Percentiles rank a stretch among this genome's conserved stretches.
phyloP scores from a whole-genome alignment of 2,329 filamentous ascomycete genomes.

The Paraphoma sp. region DNA sequence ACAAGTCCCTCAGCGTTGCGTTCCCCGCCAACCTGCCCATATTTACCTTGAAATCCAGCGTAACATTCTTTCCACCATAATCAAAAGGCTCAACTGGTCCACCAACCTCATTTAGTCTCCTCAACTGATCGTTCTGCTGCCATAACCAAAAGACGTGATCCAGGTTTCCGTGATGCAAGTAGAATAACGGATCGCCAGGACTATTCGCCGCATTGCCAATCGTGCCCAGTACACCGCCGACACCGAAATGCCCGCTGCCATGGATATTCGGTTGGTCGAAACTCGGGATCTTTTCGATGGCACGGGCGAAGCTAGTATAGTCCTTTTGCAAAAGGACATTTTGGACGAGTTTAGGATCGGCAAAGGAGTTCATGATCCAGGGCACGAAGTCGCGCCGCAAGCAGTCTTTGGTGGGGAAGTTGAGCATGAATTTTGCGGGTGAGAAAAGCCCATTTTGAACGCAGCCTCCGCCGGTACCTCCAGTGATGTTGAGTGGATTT shows the following conservation, averaged over 20 bases:
- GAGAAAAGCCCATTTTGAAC: slow-evolving; percentile 40
- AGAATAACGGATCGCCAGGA: slow-evolving; percentile 48
- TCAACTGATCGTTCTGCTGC: slow-evolving; percentile 35
- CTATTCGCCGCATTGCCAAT: slow-evolving; percentile 43
- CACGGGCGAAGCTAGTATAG: slow-evolving; percentile 37
- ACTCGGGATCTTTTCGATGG: slow-evolving; percentile 31
- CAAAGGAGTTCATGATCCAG: slow-evolving; percentile 29
- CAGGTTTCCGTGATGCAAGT: slow-evolving; percentile 47
- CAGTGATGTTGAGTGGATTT: slow-evolving; percentile 30
- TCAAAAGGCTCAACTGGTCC: slow-evolving; percentile 40
- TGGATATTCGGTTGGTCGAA: slow-evolving; percentile 42
- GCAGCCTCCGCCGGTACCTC: slow-evolving; percentile 41
- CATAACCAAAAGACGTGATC: slow-evolving; percentile 44
- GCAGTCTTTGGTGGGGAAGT: slow-evolving; percentile 32
- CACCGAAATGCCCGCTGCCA: slow-evolving; percentile 45
- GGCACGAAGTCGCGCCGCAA: slow-evolving; percentile 42
- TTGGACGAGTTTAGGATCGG: slow-evolving; percentile 25
- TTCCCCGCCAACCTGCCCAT: slow-evolving; percentile 37
- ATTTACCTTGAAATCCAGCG: slow-evolving; percentile 40
- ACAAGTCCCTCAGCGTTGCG: slow-evolving; percentile 33
- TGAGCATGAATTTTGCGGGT: slow-evolving; percentile 26
- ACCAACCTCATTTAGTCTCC: slow-evolving; percentile 43
- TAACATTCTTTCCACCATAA: slow-evolving; percentile 37
- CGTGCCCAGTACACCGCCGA: slow-evolving; percentile 41
- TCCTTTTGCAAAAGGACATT: slow-evolving; percentile 29